Evolutionary conservation across 2,329 filamentous ascomycete genomes (phyloP).

Genomic region (Keithomyces neogunnii): DNA sequence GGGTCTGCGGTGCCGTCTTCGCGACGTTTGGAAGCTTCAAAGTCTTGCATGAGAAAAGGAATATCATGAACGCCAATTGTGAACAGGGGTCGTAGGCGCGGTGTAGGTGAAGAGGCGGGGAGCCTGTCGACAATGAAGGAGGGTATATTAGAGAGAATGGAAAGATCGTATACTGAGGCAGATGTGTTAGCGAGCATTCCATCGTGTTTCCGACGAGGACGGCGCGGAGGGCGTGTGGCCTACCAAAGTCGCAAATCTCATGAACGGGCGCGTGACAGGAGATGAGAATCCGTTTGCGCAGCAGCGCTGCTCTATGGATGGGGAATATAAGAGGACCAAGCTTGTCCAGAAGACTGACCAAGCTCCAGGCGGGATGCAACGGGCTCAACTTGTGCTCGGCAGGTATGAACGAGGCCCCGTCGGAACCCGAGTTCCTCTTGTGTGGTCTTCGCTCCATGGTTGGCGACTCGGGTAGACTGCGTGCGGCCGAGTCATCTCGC

Average conservation of each 20-base stretch:
- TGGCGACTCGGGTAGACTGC: constrained; percentile 26
- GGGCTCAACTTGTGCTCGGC: constrained; percentile 60
- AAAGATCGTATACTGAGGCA: constrained; percentile 75
- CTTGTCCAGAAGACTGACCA: constrained; percentile 66
- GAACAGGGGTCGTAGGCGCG: constrained; percentile 76
- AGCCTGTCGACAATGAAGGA: constrained; percentile 62
- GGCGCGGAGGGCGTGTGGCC: constrained; percentile 10
- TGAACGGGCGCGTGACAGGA: constrained; percentile 81
- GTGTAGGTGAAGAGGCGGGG: constrained; percentile 49
- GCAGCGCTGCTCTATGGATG: constrained; percentile 75
- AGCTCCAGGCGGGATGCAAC: constrained; percentile 79
- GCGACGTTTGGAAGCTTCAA: constrained; percentile 34
- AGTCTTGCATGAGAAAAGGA: constrained; percentile 59
- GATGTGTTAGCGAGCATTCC: constrained; percentile 8
- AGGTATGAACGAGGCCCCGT: constrained; percentile 49
- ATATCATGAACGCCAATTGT: constrained; percentile 92
- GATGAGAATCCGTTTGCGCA: constrained; percentile 82
- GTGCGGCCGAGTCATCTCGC: constrained; percentile 18
- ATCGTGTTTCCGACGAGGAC: constrained; percentile 7
- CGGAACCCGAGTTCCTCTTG: constrained; percentile 50
- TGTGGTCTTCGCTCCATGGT: constrained; percentile 33
- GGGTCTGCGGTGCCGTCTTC: constrained; percentile 26
- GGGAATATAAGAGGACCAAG: constrained; percentile 92
- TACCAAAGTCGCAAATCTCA: constrained; percentile 82
- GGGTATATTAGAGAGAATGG: constrained; percentile 85